phyloP scores from a whole-genome alignment of 768 basidiomycete genomes.

The Baorangia bicolor region DNA sequence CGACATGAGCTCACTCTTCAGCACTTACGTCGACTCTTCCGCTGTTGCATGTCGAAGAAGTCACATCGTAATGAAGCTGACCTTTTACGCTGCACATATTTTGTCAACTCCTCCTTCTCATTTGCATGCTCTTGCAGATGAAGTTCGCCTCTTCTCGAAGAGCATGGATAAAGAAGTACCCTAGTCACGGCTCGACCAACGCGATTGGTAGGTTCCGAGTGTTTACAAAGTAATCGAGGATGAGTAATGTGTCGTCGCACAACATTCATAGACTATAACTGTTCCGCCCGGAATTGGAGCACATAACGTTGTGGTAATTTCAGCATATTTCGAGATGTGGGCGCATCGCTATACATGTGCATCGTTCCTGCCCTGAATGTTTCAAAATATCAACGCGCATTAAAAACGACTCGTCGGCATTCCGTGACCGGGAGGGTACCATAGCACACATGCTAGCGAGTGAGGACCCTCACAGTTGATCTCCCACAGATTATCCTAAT shows the following conservation, averaged over 20 bases:
- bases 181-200: background rate
- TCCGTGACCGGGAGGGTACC: conserved; percentile 26
- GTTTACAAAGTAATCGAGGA: background rate
- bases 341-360: background rate
- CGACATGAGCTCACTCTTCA: conserved; percentile 26
- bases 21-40: background rate
- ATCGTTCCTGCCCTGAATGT: background rate
- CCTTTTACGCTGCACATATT: conserved; percentile 68
- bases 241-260: background rate
- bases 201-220: background rate
- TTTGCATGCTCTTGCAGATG: conserved; percentile 43
- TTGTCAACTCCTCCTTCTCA: conserved; percentile 45
- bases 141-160: conserved; percentile 34
- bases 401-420: background rate
- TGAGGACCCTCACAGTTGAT: conserved; percentile 29
- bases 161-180: conserved; percentile 23
- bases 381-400: background rate
- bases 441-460: background rate
- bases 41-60: conserved; percentile 5
- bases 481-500: conserved; percentile 12
- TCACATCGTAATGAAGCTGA: conserved; percentile 57
- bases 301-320: background rate
- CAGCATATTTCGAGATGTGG: background rate
- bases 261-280: background rate
- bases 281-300: background rate